These are phyloP conservation scores for Exophiala sideris DNA, from an alignment of 2,329 filamentous ascomycete genomes.

Conservation along the genomic window DNA sequence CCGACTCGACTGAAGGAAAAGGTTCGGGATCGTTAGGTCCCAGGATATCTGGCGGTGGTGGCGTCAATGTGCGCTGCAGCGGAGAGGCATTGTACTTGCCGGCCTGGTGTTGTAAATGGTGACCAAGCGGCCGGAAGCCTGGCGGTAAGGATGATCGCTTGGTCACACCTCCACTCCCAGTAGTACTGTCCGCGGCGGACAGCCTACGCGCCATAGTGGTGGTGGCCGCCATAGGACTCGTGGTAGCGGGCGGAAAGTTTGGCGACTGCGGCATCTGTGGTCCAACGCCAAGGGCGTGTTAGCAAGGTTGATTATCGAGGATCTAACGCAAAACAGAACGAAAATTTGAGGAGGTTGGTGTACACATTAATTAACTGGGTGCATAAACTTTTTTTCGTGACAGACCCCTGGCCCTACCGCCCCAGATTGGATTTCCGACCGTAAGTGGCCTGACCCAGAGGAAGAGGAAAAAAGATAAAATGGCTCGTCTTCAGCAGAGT, in stretches of 20 bases:
- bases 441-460: conserved; percentile 20
- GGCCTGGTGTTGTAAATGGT: conserved; percentile 37
- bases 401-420: conserved; percentile 24
- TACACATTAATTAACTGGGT: conserved; percentile 32
- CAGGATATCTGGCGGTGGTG: conserved; percentile 63
- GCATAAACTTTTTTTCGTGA: conserved; percentile 30
- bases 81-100: conserved; percentile 77
- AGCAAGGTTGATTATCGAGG: conserved; percentile 43
- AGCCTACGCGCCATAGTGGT: conserved; percentile 35
- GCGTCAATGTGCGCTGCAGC: conserved; percentile 84
- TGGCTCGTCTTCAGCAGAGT: conserved; percentile 2
- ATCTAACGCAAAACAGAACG: conserved; percentile 28
- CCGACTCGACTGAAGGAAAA: conserved; percentile 86
- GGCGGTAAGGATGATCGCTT: conserved; percentile 62
- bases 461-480: conserved; percentile 10
- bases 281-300: conserved; percentile 28
- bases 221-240: conserved; percentile 30
- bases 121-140: conserved; percentile 46
- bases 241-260: conserved; percentile 28
- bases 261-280: conserved; percentile 31
- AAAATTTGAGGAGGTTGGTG: conserved; percentile 31
- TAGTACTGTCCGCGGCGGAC: conserved; percentile 24
- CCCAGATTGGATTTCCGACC: conserved; percentile 20
- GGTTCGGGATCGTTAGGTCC: conserved; percentile 65
- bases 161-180: conserved; percentile 35